Base-by-base conservation (phyloP, 768 basidiomycete species). In the Russula ochroleuca region DNA sequence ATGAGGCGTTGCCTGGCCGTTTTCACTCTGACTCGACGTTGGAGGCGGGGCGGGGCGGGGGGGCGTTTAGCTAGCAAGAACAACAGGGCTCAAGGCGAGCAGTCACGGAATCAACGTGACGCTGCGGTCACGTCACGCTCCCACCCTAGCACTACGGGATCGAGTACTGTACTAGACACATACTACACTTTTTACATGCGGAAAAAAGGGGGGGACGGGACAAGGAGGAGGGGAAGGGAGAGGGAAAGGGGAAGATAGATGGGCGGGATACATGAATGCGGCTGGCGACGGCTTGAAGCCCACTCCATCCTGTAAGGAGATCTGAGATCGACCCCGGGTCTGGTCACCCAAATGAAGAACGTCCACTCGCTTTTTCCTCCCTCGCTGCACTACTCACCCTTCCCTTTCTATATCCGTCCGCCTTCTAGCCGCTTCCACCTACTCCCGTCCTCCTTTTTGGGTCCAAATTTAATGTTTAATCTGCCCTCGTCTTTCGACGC, bases 261-360 rank as follows among this genome's bases (percentile, higher is more conserved):
- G 63, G 65, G 63, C 63, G 65, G 62, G 63, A 66, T 66, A 66
- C 61, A 66, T 66, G 65, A 66, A 65, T 33, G 65, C 63, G 65
- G 65, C 65, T 67, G 63, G 65, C 65, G 65, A 67, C 65, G 63
- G 63, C 57, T 64, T 67, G 63, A 65, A 67, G 65, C 63, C 56
- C 62, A 67, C 63, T 65, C 64, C 65, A 67, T 67, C 65, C 65
- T 67, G 65, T 65, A 67, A 67, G 65, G 63, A 66, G 65, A 67
- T 67, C 65, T 67, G 31, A 67, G 65, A 67, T 67, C 65, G 63
- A 54, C 65, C 65, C 65, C 64, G 64, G 65, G 65, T 50, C 65
- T 65, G 57, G 63, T 67, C 65, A 54, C 57, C 65, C 65, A 67
- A 67, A 67, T 67, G 65, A 67, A 67, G 65, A 58, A 54, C 65